phyloP scores from a whole-genome alignment of 495 filamentous ascomycete species.

The Podospora pseudocomata region DNA sequence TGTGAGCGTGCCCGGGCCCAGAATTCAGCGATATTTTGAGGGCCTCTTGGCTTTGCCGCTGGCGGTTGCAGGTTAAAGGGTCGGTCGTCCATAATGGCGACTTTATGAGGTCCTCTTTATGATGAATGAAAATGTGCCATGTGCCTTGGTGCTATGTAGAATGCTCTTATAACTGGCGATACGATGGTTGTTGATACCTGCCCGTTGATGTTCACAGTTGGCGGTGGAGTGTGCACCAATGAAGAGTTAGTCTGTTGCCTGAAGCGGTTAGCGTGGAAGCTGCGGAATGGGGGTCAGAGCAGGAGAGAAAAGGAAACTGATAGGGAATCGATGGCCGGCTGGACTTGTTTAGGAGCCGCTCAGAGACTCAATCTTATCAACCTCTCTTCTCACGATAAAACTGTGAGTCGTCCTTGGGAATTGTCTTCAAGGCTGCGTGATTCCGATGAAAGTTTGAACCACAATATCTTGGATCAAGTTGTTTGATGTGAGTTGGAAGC shows the following conservation, averaged over 20 bases:
- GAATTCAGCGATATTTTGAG: conserved; percentile 63
- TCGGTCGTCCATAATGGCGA: conserved; percentile 37
- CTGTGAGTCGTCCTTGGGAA: neutral
- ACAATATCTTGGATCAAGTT: neutral
- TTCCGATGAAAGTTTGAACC: neutral
- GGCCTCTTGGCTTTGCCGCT: conserved; percentile 49
- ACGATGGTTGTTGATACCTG: neutral
- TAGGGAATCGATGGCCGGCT: no score
- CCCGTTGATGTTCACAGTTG: neutral
- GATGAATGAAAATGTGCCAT: no score
- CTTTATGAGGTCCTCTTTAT: neutral
- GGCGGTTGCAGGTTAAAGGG: conserved; percentile 64
- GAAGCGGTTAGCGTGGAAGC: neutral
- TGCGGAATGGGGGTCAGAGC: neutral
- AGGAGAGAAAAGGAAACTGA: neutral
- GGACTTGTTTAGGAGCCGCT: no score
- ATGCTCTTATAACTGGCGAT: neutral
- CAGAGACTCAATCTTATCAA: neutral
- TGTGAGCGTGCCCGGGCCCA: conserved; percentile 71
- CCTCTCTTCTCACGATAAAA: neutral
- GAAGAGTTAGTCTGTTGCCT: neutral
- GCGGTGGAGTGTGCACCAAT: neutral
- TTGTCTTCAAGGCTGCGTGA: neutral
- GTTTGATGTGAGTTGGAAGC: neutral
- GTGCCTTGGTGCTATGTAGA: no score